Conservation (phyloP, 2,329 filamentous ascomycete species). For the Sordariomycetes sp. region DNA sequence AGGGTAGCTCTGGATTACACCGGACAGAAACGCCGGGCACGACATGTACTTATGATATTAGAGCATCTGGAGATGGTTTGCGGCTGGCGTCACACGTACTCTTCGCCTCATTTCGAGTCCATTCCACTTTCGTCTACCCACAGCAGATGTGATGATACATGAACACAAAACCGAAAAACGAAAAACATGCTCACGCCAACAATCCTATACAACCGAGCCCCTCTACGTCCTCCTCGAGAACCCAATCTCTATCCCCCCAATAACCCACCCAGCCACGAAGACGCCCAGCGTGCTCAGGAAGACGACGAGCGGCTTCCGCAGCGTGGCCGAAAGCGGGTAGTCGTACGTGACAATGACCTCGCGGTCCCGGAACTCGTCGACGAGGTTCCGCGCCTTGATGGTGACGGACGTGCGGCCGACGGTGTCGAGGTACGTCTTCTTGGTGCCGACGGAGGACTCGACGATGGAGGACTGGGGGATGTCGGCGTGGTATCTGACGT, state of each 20-base stretch:
- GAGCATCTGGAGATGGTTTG: not conserved
- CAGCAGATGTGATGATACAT: not conserved
- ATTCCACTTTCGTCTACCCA: not conserved
- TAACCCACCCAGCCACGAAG: slow-evolving; percentile 51
- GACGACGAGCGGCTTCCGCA: slow-evolving; percentile 79
- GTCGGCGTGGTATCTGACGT: slow-evolving; percentile 63
- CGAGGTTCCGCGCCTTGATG: slow-evolving; percentile 72
- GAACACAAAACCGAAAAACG: not conserved
- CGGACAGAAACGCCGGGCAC: not conserved
- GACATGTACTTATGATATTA: not conserved
- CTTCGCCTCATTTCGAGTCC: not conserved
- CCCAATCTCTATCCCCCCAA: slow-evolving; percentile 2
- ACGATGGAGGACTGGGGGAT: slow-evolving; percentile 53
- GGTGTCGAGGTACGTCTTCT: slow-evolving; percentile 90
- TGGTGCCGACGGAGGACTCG: slow-evolving; percentile 42
- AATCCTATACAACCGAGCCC: not conserved
- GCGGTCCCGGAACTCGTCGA: slow-evolving; percentile 78
- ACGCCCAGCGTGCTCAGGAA: slow-evolving; percentile 60
- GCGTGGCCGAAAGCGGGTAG: slow-evolving; percentile 57
- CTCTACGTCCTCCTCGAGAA: slow-evolving; percentile 4
- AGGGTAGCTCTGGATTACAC: not conserved
- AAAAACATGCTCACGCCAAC: not conserved
- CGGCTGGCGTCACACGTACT: not conserved
- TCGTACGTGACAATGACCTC: slow-evolving; percentile 82
- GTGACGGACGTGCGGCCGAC: slow-evolving; percentile 72